Evolutionary conservation across 2,329 filamentous ascomycete species (phyloP).

Genomic region (Cordyceps cicadae): DNA sequence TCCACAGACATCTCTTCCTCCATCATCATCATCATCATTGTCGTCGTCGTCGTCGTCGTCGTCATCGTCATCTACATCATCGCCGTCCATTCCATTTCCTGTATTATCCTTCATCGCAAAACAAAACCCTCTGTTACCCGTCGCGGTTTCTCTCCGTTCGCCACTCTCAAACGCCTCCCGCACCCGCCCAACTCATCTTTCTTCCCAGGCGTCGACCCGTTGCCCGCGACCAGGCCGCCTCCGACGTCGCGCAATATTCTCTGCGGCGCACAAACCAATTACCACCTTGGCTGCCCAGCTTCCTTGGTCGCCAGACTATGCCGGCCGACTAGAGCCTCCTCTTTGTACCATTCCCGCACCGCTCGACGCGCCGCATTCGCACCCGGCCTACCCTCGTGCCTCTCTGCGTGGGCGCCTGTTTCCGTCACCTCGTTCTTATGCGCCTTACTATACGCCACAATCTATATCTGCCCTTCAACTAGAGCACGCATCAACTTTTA

Average conservation of each 20-base stretch:
- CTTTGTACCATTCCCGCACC: not conserved
- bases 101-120: conserved; percentile 6
- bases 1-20: conserved; percentile 1
- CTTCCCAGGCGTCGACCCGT: not conserved
- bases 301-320: conserved; percentile 1
- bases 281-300: not conserved
- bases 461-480: not conserved
- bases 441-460: conserved; percentile 1
- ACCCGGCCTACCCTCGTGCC: not conserved
- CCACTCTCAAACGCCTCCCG: not conserved
- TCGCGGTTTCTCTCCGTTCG: conserved; percentile 1
- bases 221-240: not conserved
- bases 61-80: conserved; percentile 12
- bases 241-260: conserved; percentile 3
- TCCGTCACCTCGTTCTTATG: conserved; percentile 1
- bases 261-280: conserved; percentile 3
- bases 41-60: not conserved
- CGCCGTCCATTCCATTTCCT: conserved; percentile 11
- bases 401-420: not conserved
- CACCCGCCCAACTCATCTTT: not conserved
- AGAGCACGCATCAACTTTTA: conserved; percentile 3
- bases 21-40: not conserved
- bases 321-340: conserved; percentile 1
- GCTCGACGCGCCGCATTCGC: not conserved
- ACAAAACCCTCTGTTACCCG: not conserved